These are phyloP conservation scores for Fonsecaea nubica DNA, from an alignment of 2,329 filamentous ascomycete genomes.

Conservation along the genomic window DNA sequence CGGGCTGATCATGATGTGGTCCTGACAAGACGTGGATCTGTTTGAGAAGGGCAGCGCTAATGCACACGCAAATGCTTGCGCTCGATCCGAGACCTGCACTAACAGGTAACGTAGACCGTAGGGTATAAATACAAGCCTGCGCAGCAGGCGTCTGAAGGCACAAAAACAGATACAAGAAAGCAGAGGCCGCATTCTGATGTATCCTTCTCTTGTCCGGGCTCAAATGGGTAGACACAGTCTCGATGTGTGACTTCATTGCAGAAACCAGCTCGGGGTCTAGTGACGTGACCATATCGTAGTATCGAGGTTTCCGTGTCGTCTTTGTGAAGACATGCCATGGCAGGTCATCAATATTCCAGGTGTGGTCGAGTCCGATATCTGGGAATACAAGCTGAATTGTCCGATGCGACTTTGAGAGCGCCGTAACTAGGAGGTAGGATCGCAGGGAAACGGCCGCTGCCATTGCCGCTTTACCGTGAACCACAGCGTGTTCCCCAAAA, in stretches of 20 bases:
- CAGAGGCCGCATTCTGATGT: constrained; percentile 78
- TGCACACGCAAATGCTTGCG: constrained; percentile 89
- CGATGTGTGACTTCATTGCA: constrained; percentile 80
- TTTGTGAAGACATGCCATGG: constrained; percentile 85
- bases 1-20: constrained; percentile 88
- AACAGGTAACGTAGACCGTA: constrained; percentile 93
- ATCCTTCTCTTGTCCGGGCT: constrained; percentile 79
- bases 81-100: constrained; percentile 90
- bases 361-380: constrained; percentile 87
- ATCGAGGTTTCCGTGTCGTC: constrained; percentile 87
- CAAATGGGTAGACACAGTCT: constrained; percentile 69
- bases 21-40: constrained; percentile 88
- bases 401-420: constrained; percentile 87
- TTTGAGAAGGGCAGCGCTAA: constrained; percentile 80
- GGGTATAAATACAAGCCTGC: constrained; percentile 82
- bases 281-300: constrained; percentile 85
- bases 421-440: constrained; percentile 94
- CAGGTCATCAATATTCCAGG: constrained; percentile 90
- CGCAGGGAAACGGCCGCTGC: constrained; percentile 93
- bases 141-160: constrained; percentile 81
- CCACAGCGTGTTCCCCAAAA: constrained; percentile 97
- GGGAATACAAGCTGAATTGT: constrained; percentile 88
- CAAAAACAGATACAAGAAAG: constrained; percentile 92
- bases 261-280: constrained; percentile 83
- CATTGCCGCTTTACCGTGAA: constrained; percentile 94